These are phyloP conservation scores for Otatea glauca DNA, from an alignment of 176 grass and related monocot genomes.

Conservation along the genomic window DNA sequence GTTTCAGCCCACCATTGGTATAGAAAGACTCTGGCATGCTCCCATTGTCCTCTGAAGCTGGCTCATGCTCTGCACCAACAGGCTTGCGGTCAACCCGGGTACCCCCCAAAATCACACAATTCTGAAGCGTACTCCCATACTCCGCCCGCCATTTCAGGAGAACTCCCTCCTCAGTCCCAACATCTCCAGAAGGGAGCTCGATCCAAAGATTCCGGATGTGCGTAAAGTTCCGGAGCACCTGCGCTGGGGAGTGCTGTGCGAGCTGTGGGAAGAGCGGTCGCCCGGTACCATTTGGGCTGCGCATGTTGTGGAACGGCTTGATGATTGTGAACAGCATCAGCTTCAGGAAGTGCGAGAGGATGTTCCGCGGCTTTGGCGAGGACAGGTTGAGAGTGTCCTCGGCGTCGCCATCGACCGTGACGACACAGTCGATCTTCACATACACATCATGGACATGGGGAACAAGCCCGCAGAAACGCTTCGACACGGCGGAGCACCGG, in stretches of 20 bases:
- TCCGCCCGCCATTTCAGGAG: conserved; percentile 88
- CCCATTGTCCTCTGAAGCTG: conserved; percentile 64
- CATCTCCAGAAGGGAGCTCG: conserved; percentile 84
- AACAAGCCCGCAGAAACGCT: conserved; percentile 66
- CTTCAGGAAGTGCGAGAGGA: conserved; percentile 86
- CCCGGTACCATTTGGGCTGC: conserved; percentile 45
- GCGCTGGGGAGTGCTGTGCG: conserved; percentile 77
- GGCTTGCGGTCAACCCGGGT: conserved; percentile 64
- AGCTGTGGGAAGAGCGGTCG: conserved; percentile 84
- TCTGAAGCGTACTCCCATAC: conserved; percentile 91
- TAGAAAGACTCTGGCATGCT: conserved; percentile 97
- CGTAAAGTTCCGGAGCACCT: conserved; percentile 78
- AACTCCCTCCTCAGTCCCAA: conserved; percentile 77
- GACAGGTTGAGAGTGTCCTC: conserved; percentile 70
- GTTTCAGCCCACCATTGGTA: conserved; percentile 86
- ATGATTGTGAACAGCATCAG: conserved; percentile 68
- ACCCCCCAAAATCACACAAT: conserved; percentile 82
- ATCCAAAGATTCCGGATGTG: conserved; percentile 67
- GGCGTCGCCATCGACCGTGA: conserved; percentile 66
- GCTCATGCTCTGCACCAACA: conserved; percentile 40
- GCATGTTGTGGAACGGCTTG: conserved; percentile 75
- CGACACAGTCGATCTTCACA: conserved; percentile 83
- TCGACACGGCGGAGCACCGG: conserved; percentile 78
- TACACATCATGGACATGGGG: conserved; percentile 72
- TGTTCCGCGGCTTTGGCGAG: conserved; percentile 57